A percentile compares a stretch with the other conserved stretches of the same genome.
Evolutionary conservation across 441 rosid genomes (phyloP).

Genomic region (Brassica balearica): DNA sequence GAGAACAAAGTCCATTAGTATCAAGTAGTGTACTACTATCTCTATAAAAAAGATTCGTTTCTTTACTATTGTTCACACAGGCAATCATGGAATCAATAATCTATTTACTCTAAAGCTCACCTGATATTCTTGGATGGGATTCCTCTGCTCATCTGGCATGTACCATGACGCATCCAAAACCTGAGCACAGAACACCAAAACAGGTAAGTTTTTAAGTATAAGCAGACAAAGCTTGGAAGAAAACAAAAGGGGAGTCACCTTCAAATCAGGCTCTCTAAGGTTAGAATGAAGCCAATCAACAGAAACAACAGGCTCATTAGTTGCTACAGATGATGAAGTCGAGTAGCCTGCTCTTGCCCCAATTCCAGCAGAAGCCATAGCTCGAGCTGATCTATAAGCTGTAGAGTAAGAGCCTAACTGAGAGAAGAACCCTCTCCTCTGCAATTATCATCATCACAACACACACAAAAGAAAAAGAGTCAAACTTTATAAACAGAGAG

Average conservation of each 20-base stretch:
- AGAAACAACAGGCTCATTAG: conserved; percentile 76
- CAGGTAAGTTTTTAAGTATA: not conserved
- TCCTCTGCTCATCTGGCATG: conserved; percentile 95
- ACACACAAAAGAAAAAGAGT: not conserved
- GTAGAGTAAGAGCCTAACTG: conserved; percentile 37
- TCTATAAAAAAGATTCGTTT: too few species aligned
- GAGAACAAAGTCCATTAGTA: conserved; percentile 4
- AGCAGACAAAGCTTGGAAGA: not conserved
- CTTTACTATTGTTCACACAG: not conserved
- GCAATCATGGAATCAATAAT: conserved; percentile 4
- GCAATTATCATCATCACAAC: conserved; percentile 38
- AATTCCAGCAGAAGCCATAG: conserved; percentile 57
- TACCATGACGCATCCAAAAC: conserved; percentile 96
- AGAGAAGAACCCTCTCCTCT: conserved; percentile 50
- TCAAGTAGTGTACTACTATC: conserved; percentile 7
- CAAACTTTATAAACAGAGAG: not conserved
- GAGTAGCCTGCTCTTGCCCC: conserved; percentile 51
- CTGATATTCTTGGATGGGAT: conserved; percentile 96
- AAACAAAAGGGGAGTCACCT: conserved; percentile 52
- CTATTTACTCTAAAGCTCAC: conserved; percentile 36
- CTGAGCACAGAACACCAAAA: conserved; percentile 45
- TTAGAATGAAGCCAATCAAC: conserved; percentile 91
- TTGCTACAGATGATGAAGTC: conserved; percentile 51
- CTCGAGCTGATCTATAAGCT: conserved; percentile 42
- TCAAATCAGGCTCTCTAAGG: conserved; percentile 71